Percentiles rank a stretch among this genome's conserved stretches.
These are phyloP conservation scores for Neurospora sp. DNA, from an alignment of 495 filamentous ascomycete species.

Conservation along the genomic window DNA sequence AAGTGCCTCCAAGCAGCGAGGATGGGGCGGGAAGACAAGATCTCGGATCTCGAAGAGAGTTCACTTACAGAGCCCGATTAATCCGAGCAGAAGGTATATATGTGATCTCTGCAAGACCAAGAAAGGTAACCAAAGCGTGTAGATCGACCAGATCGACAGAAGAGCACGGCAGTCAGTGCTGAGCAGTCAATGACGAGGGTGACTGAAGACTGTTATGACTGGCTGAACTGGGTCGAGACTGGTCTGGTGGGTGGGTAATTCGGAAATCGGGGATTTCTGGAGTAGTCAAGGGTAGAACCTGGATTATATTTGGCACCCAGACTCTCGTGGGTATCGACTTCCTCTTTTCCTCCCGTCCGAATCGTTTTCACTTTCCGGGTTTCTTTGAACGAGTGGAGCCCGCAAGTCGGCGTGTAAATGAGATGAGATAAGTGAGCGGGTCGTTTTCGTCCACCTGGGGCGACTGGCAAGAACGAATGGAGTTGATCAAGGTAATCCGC, in stretches of 20 bases:
- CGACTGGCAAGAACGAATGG: neutral
- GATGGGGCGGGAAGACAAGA: neutral
- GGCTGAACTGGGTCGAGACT: neutral
- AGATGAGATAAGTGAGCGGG: neutral
- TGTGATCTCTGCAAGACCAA: neutral
- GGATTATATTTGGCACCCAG: neutral
- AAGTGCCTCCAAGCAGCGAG: neutral
- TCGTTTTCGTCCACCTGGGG: neutral
- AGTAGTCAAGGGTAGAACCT: neutral
- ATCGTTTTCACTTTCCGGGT: neutral
- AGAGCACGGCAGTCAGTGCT: neutral
- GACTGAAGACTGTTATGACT: neutral
- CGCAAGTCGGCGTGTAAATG: neutral
- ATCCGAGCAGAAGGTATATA: neutral
- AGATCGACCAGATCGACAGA: neutral
- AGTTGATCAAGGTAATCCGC: neutral
- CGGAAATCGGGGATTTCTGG: neutral
- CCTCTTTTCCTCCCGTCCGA: neutral
- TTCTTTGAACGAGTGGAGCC: neutral
- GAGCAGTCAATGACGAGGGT: neutral
- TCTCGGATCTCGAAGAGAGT: neutral
- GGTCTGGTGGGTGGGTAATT: neutral
- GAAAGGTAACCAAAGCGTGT: neutral
- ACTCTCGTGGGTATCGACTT: neutral
- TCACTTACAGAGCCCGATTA: neutral